phyloP scores from a whole-genome alignment of 495 filamentous ascomycete species.

The Podospora pseudocomata region DNA sequence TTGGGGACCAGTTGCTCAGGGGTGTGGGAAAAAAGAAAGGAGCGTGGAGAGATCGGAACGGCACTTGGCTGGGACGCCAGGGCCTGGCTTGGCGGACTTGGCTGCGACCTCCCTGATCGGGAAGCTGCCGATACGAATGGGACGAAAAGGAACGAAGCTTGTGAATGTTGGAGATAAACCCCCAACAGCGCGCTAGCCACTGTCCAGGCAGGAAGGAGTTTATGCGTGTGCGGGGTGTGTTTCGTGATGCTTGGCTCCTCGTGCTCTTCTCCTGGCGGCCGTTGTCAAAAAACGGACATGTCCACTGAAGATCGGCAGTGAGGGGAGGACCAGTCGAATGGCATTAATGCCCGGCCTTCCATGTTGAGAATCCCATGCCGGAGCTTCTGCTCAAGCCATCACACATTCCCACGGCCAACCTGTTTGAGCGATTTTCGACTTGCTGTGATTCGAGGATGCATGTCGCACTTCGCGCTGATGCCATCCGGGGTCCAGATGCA shows the following conservation, averaged over 20 bases:
- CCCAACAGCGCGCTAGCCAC: constrained; percentile 2
- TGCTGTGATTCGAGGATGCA: not conserved
- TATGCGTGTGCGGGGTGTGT: not conserved
- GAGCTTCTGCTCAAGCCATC: not conserved
- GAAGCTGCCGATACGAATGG: constrained; percentile 21
- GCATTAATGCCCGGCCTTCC: not conserved
- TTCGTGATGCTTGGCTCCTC: not conserved
- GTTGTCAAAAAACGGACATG: not conserved
- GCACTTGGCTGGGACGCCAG: constrained; percentile 11
- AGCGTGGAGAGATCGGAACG: constrained; percentile 2
- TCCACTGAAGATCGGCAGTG: not conserved
- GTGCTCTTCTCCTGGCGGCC: not conserved
- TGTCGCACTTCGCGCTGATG: not conserved
- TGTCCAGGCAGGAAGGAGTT: constrained; percentile 19
- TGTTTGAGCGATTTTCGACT: not conserved
- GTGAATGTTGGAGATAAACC: constrained; percentile 1
- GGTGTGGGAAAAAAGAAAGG: constrained; percentile 1
- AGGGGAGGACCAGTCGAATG: not conserved
- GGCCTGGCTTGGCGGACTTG: not conserved
- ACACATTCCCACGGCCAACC: not conserved
- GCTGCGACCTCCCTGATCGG: constrained; percentile 29
- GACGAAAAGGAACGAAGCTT: not conserved
- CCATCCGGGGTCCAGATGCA: not conserved
- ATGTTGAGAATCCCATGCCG: not conserved
- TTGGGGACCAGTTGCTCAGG: constrained; percentile 13